Evolutionary conservation across 352 stramenopile genomes (phyloP).

Genomic region (Pythium dissotocum): DNA sequence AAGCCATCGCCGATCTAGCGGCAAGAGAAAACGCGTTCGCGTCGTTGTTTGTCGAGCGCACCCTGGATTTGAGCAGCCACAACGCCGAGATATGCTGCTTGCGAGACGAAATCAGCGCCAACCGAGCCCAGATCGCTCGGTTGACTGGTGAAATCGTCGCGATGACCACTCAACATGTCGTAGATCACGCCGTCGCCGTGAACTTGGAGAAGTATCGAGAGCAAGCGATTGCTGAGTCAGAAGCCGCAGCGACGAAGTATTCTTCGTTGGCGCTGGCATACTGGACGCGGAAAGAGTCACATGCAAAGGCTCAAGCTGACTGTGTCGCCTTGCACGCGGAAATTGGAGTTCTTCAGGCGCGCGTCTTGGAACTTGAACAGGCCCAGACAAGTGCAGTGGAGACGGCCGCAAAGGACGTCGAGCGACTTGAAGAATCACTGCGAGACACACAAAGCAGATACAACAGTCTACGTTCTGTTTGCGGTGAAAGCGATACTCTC

Average conservation of each 20-base stretch:
- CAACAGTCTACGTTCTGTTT: constrained; percentile 9
- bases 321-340: background rate
- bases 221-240: background rate
- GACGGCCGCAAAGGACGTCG: background rate
- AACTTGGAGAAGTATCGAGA: constrained; percentile 8
- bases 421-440: constrained; percentile 4
- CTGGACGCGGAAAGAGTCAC: constrained; percentile 11
- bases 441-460: constrained; percentile 15
- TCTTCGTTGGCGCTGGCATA: constrained; percentile 10
- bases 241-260: constrained; percentile 12
- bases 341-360: background rate
- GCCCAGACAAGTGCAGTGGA: background rate
- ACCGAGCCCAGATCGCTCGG: background rate
- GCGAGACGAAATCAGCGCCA: constrained; percentile 17
- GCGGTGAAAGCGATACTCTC: constrained; percentile 15
- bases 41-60: constrained; percentile 13
- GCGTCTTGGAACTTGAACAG: background rate
- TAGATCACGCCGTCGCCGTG: constrained; percentile 12
- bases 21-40: constrained; percentile 22
- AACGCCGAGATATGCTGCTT: constrained; percentile 29
- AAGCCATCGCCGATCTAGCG: constrained; percentile 1
- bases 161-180: constrained; percentile 13
- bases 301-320: background rate
- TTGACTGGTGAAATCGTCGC: constrained; percentile 8
- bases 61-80: constrained; percentile 20